Base-by-base conservation (phyloP, 176 grass and related monocot species). In the Phyllostachys edulis region DNA sequence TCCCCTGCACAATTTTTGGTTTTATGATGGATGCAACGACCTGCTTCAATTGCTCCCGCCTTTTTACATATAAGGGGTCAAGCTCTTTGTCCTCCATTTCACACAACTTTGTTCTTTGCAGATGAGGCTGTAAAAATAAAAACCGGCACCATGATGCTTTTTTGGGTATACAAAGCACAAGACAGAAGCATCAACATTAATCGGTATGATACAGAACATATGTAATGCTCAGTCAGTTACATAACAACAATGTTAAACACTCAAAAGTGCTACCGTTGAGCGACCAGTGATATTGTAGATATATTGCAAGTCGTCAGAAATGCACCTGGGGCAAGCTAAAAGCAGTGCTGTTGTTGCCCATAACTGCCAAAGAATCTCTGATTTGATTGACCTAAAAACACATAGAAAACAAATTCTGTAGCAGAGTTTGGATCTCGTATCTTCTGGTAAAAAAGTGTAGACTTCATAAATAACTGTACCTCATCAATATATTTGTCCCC, bases 31-130 rank as follows among this genome's bases (percentile, higher is more conserved):
- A 94, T 16, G 86, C 18, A 78, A 99, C 96, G 27, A 99, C 68
- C 88, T 96, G 63, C 86, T 99, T 99, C 85, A 99, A 84, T 67
- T 96, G 81, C 13, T 96, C 96, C 83, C 93, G 84, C 64, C 87
- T 94, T 81, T 91, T 17, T 64, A 99, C 87, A 80, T 99, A 99
- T 29, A 87, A 78, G 42, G 85, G 85, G 23, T 94, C 93, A 51
- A 99, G 90, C 80, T 99, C 89, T 63, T 75, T 86, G 80, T 99
- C 96, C 34, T 94, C 90, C 91, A 99, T 79, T 4, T 99, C 93
- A 63, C 96, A 99, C 78, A 99, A 85, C 79, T 94, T 99, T 75
- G 96, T 99, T 91, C 96, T 96, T 96, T 96, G 93, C 42, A 99
- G 87, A 96, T 99, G 96, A 71, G 96, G 96, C 96, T 99, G 91